Base-by-base conservation (phyloP, 768 basidiomycete species). In the Pulveroboletus sp. region DNA sequence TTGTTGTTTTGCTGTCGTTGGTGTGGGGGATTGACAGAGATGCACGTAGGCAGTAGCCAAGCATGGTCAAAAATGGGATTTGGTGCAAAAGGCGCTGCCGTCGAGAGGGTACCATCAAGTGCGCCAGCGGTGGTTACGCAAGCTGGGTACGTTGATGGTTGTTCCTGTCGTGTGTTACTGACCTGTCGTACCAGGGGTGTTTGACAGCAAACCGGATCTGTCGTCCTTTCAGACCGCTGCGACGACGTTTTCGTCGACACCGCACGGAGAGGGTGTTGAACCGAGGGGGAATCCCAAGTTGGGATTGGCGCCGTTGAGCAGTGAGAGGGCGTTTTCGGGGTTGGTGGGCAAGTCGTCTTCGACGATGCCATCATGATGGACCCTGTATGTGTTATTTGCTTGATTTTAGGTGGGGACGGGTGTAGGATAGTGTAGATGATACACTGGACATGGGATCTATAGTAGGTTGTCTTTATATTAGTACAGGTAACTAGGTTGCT, bases 41-140 rank as follows among this genome's bases (percentile, higher is more conserved):
- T 6, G 12, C 14, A 24, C 21, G 5, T 34, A 72, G 70, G 71
- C 71, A 5, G 71, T 72, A 3, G 62, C 67, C 6, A 72, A 72
- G 56, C 61, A 72, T 23, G 69, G 71, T 25, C 69, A 72, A 47
- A 61, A 68, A 49, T 65, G 70, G 70, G 70, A 74, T 35, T 43
- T 73, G 41, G 70, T 75, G 25, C 71, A 72, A 59, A 72, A 71
- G 40, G 68, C 68, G 8, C 49, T 74, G 37, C 69, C 71, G 19
- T 70, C 69, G 32, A 56, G 73, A 41, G 69, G 72, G 2, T 73
- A 73, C 43, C 72, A 74, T 44, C 72, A 74, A 56, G 72, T 74
- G 35, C 68, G 72, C 3, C 72, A 73, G 43, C 61, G 72, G n/a
- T 74, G 73, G 71, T 56, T 73, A 45, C 62, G 72, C 38, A 73